Base-by-base conservation (phyloP, 495 filamentous ascomycete species). In the Beverwykella pulmonaria region DNA sequence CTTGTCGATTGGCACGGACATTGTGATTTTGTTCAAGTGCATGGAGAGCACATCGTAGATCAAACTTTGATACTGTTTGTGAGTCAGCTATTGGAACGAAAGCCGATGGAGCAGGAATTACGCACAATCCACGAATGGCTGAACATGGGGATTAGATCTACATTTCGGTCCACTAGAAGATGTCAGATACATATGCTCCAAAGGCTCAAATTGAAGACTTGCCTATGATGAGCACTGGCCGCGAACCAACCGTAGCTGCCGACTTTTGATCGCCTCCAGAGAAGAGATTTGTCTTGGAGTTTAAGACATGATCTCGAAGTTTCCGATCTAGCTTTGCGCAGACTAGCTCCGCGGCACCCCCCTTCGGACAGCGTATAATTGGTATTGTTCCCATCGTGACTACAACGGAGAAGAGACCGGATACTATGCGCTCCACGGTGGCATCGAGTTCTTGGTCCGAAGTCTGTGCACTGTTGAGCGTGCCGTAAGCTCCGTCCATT, bases 101-200 rank as follows among this genome's bases (percentile, higher is more conserved):
- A 19, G 6, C 2, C 32, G 25, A 20, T 22, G 30, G 30, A 27
- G 17, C 3, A 53, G n/a, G 25, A 48, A 14, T n/a, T 15, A 39
- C 62, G 15, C 52, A 65, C 62, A 3, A 92, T 97, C 94, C 94
- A 99, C 1, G 93, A 97, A 78, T 99, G 94, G 23, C 93, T 97
- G 1, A 98, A 83, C 95, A 98, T 98, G n/a, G 95, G 92, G 62
- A 96, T 91, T 36, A 98, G 76, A 77, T 99, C 94, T 23, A 99
- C 88, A 66, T 95, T 98, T 63, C 94, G 89, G 77, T 98, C 94
- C 48, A 97, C 87, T 60, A 96, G 12, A 19, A 27, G 19, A 25
- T 17, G 23, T 27, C n/a, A 23, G 17, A 55, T 30, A 23, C 17
- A 48, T 15, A 48, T 19, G 4, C 5, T 48, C 46, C 29, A 47